Evolutionary conservation across 2,329 filamentous ascomycete species (phyloP).

Genomic region (Aspergillus calidoustus): DNA sequence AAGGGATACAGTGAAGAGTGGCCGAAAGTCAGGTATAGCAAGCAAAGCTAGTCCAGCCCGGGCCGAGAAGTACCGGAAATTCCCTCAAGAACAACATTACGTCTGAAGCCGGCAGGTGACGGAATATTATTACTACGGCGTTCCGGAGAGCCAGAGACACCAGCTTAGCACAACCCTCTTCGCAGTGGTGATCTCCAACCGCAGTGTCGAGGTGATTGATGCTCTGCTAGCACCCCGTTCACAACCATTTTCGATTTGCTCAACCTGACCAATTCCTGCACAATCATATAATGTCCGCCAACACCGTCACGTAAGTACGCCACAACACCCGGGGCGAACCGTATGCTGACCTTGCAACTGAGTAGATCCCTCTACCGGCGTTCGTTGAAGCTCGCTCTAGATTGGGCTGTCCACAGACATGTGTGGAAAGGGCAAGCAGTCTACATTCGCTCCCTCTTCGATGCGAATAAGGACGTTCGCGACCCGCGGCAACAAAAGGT

Average conservation of each 20-base stretch:
- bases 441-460: constrained; percentile 93
- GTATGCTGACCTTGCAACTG: background rate
- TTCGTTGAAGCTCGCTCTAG: constrained; percentile 87
- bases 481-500: constrained; percentile 88
- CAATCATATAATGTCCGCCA: constrained; percentile 38
- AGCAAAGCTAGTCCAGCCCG: constrained; percentile 25
- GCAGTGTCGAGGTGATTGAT: background rate
- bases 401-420: constrained; percentile 92
- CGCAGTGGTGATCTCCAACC: background rate
- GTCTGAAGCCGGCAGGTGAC: constrained; percentile 31
- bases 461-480: constrained; percentile 83
- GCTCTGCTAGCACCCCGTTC: background rate
- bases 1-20: constrained; percentile 17
- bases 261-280: background rate
- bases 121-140: constrained; percentile 42
- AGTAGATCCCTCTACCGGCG: constrained; percentile 79
- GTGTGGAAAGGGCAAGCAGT: constrained; percentile 95
- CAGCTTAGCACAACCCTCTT: constrained; percentile 29
- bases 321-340: constrained; percentile 1
- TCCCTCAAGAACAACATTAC: constrained; percentile 26
- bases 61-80: constrained; percentile 37
- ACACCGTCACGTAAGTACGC: constrained; percentile 44
- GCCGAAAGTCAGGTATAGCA: constrained; percentile 24
- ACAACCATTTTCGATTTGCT: background rate
- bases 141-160: constrained; percentile 25